These are phyloP conservation scores for Lagenidium giganteum DNA, from an alignment of 352 stramenopile genomes.

Conservation along the genomic window DNA sequence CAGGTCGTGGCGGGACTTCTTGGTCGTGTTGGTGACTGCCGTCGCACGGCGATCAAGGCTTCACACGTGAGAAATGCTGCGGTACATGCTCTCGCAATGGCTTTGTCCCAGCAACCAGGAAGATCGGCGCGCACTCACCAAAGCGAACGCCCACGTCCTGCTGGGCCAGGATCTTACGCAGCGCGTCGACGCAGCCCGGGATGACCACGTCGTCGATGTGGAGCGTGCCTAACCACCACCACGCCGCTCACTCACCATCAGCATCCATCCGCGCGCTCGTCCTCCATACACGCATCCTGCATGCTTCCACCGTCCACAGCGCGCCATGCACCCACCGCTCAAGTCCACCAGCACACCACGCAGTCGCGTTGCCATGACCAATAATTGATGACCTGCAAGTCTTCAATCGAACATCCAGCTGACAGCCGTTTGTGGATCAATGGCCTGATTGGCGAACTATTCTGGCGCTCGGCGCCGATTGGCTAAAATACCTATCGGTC, in stretches of 20 bases:
- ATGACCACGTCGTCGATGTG: constrained; percentile 46
- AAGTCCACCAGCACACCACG: constrained; percentile 47
- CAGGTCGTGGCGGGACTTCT: constrained; percentile 39
- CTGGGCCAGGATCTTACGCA: constrained; percentile 27
- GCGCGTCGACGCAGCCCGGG: constrained; percentile 26
- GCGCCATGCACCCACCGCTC: constrained; percentile 28
- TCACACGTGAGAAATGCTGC: no score
- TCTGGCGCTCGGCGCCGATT: no score
- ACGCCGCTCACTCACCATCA: neutral
- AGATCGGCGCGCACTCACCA: constrained; percentile 16
- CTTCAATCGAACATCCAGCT: neutral
- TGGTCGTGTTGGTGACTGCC: constrained; percentile 69
- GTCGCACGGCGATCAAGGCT: no score
- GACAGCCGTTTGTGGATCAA: neutral
- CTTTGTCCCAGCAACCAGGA: neutral
- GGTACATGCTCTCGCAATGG: neutral
- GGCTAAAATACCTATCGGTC: no score
- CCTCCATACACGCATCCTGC: no score
- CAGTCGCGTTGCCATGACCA: constrained; percentile 17
- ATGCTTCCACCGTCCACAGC: no score
- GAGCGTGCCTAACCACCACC: constrained; percentile 28
- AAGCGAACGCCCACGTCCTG: constrained; percentile 38
- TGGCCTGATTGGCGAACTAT: no score
- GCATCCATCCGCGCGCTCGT: neutral
- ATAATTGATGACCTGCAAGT: neutral